Evolutionary conservation across 2,329 filamentous ascomycete species (phyloP).

Genomic region (Lecanicillium sp.): DNA sequence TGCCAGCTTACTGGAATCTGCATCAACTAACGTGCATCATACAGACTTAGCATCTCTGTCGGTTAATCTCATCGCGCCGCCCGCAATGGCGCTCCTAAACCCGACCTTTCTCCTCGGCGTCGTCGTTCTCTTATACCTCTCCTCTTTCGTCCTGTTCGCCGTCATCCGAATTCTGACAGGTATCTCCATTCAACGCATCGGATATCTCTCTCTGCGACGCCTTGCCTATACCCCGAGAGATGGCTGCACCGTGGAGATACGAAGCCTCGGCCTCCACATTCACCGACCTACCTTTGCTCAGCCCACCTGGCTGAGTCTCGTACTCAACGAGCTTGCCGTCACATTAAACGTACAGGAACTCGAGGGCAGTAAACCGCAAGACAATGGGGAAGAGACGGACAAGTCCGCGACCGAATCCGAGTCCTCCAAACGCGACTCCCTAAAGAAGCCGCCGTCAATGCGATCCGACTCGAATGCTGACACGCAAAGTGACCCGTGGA

Average conservation of each 20-base stretch:
- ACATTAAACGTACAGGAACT: constrained; percentile 71
- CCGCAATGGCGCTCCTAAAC: constrained; percentile 56
- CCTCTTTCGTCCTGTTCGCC: constrained; percentile 89
- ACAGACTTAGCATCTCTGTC: background rate
- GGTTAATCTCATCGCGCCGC: background rate
- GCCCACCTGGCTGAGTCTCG: constrained; percentile 91
- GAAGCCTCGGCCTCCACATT: constrained; percentile 78
- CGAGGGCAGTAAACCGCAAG: constrained; percentile 39
- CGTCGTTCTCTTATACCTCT: constrained; percentile 78
- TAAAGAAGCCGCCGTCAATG: constrained; percentile 14
- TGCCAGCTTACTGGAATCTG: too few relatives aligned
- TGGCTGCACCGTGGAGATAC: constrained; percentile 83
- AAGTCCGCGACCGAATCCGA: constrained; percentile 16
- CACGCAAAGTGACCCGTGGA: constrained; percentile 61
- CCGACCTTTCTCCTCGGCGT: constrained; percentile 84
- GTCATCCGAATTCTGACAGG: constrained; percentile 88
- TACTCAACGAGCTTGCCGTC: constrained; percentile 77
- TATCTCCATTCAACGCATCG: constrained; percentile 90
- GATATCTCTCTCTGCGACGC: constrained; percentile 84
- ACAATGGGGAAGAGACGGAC: constrained; percentile 23
- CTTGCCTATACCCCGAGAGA: constrained; percentile 85
- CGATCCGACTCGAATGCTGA: constrained; percentile 23
- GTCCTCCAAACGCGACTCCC: constrained; percentile 9
- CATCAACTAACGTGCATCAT: background rate
- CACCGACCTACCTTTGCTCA: constrained; percentile 95